These are phyloP conservation scores for Setaria italica DNA, from an alignment of 202 grass and related monocot genomes.

Conservation along the genomic window DNA sequence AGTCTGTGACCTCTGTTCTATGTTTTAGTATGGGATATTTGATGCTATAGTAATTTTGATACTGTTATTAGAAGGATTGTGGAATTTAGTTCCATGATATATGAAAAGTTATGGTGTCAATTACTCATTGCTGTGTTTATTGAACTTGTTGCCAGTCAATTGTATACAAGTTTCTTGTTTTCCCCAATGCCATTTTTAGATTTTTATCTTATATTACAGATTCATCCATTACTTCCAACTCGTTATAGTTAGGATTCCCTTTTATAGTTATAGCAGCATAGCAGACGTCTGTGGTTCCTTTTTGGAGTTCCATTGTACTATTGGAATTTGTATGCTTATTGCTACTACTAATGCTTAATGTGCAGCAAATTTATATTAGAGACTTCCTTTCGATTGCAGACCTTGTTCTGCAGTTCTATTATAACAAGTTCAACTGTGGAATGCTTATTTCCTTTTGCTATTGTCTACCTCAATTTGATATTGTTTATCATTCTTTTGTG, in stretches of 20 bases:
- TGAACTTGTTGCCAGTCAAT: neutral
- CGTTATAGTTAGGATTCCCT: neutral
- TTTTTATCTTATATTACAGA: neutral
- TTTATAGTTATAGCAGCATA: neutral
- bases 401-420: neutral
- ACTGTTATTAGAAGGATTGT: neutral
- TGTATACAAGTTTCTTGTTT: neutral
- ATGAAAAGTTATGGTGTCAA: slow-evolving; percentile 1
- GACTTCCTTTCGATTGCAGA: neutral
- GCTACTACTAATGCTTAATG: neutral
- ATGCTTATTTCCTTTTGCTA: neutral
- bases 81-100: neutral
- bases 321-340: slow-evolving; percentile 23
- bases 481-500: slow-evolving; percentile 23
- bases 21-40: neutral
- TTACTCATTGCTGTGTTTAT: neutral
- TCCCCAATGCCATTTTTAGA: neutral
- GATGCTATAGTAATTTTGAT: neutral
- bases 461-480: neutral
- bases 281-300: neutral
- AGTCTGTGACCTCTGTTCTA: neutral
- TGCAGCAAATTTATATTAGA: neutral
- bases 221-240: neutral
- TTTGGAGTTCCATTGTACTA: neutral
- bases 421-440: neutral